These are phyloP conservation scores for Schizosaccharomyces cryophilus DNA, from an alignment of 805 yeast species.

Conservation along the genomic window DNA sequence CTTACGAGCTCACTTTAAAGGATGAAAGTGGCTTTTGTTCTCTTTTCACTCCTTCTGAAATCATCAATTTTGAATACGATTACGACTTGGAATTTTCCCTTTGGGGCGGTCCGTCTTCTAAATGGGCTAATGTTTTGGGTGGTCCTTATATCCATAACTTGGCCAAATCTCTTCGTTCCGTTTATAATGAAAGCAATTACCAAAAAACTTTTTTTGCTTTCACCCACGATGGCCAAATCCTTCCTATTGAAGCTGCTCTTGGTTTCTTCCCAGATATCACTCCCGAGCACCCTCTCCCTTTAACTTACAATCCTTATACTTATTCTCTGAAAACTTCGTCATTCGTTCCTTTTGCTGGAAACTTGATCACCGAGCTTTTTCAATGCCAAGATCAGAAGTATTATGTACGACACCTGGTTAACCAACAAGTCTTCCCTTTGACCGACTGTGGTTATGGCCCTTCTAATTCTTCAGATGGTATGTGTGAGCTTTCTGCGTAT, in stretches of 20 bases:
- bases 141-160: background rate
- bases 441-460: slow-evolving; percentile 1
- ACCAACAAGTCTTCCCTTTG: background rate
- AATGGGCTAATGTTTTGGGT: background rate
- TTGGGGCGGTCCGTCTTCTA: background rate
- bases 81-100: background rate
- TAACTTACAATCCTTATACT: background rate
- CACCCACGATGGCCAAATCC: background rate
- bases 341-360: background rate
- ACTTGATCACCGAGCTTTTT: background rate
- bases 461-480: background rate
- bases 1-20: background rate
- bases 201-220: background rate
- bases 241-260: background rate
- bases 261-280: background rate
- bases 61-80: background rate
- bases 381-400: background rate
- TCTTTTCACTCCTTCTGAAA: background rate
- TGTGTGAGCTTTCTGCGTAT: background rate
- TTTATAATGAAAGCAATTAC: background rate
- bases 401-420: background rate
- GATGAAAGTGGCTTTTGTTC: background rate
- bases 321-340: background rate
- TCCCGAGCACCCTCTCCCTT: background rate
- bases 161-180: background rate